These are phyloP conservation scores for Colletotrichum filicis DNA, from an alignment of 2,329 filamentous ascomycete species.

Conservation along the genomic window DNA sequence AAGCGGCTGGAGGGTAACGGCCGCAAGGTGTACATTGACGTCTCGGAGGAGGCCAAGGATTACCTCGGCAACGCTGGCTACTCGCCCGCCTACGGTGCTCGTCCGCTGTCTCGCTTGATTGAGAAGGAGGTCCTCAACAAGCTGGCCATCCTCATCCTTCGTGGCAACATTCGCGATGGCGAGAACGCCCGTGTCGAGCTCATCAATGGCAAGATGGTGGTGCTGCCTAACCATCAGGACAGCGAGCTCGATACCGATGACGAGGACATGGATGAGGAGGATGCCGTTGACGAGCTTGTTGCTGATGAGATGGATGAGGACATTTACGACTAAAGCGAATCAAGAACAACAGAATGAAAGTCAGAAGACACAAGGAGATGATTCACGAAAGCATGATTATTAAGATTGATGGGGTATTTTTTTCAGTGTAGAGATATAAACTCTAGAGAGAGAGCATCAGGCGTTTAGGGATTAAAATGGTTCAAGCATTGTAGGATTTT, in stretches of 20 bases:
- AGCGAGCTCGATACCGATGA: constrained; percentile 67
- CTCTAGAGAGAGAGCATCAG: neutral
- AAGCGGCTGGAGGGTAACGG: constrained; percentile 87
- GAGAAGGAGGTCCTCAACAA: constrained; percentile 98
- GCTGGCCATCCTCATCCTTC: constrained; percentile 89
- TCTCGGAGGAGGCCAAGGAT: constrained; percentile 87
- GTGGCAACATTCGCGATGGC: constrained; percentile 85
- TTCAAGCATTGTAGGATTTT: neutral
- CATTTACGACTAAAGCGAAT: constrained; percentile 52
- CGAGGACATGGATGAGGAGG: constrained; percentile 78
- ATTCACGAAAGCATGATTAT: constrained; percentile 17
- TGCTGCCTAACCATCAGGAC: constrained; percentile 83
- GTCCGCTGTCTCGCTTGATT: constrained; percentile 88
- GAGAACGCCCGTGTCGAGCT: constrained; percentile 85
- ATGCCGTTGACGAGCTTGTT: constrained; percentile 76
- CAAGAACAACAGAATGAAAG: neutral
- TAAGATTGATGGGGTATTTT: neutral
- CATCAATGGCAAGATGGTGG: constrained; percentile 80
- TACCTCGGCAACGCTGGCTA: constrained; percentile 93
- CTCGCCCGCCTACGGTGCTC: constrained; percentile 93
- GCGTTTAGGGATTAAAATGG: constrained; percentile 18
- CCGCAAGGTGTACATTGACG: constrained; percentile 85
- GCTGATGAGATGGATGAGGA: constrained; percentile 72
- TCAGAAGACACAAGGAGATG: neutral
- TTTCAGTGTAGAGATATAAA: neutral